Conservation (phyloP, 2,329 filamentous ascomycete genomes). For the Fusarium illudens region DNA sequence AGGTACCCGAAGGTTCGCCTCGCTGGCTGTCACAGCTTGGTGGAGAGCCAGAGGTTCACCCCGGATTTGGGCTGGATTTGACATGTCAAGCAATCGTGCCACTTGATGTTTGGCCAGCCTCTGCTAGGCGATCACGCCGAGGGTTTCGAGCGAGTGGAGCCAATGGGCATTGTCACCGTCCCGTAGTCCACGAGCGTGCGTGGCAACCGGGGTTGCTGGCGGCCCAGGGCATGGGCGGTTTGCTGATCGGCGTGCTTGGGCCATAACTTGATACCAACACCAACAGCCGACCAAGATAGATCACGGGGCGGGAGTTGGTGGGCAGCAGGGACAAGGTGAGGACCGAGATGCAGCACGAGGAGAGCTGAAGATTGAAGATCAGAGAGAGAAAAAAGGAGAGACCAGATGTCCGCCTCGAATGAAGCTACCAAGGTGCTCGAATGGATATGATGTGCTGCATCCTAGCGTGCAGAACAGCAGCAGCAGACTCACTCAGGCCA, state of each 20-base stretch:
- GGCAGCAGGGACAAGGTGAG: constrained; percentile 1
- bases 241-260: constrained; percentile 33
- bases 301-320: constrained; percentile 26
- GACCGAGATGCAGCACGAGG: neutral
- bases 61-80: constrained; percentile 36
- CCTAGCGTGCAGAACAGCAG: constrained; percentile 3
- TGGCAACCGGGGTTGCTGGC: constrained; percentile 1
- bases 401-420: neutral
- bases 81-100: constrained; percentile 16
- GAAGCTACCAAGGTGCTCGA: constrained; percentile 2
- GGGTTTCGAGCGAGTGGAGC: constrained; percentile 19
- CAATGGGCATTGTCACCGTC: constrained; percentile 9
- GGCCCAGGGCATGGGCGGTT: constrained; percentile 8
- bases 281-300: constrained; percentile 24
- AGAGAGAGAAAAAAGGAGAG: neutral
- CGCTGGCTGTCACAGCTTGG: constrained; percentile 37
- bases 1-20: constrained; percentile 32
- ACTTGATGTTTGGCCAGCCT: constrained; percentile 20
- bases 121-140: constrained; percentile 12
- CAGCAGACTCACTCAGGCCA: neutral
- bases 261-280: constrained; percentile 34
- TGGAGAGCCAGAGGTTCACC: constrained; percentile 36
- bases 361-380: neutral
- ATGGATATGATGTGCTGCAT: constrained; percentile 1
- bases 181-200: neutral